Conservation (phyloP, 768 basidiomycete species). For the Amanita exitialis region DNA sequence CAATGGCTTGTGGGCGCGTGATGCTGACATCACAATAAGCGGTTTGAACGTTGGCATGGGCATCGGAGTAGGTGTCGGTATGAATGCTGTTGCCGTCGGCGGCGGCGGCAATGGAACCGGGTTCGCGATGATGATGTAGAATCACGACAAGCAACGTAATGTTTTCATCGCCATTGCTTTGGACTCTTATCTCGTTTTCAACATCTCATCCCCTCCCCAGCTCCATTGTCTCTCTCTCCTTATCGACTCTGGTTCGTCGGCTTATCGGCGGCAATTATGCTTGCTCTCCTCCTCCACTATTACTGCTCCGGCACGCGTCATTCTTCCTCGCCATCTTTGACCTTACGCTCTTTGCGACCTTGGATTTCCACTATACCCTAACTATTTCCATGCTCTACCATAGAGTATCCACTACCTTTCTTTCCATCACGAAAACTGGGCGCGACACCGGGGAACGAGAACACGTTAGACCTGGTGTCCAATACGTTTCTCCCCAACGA, state of each 20-base stretch:
- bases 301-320: neutral
- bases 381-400: neutral
- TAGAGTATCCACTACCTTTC: neutral
- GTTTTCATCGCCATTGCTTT: neutral
- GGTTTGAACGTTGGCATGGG: conserved; percentile 8
- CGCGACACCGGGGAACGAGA: neutral
- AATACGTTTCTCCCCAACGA: neutral
- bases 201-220: conserved; percentile 3
- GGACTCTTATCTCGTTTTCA: neutral
- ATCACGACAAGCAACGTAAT: neutral
- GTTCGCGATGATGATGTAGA: conserved; percentile 16
- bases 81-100: conserved; percentile 10
- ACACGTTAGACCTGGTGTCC: neutral
- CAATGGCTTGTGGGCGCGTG: neutral
- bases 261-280: neutral
- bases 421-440: neutral
- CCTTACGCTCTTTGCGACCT: neutral
- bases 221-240: conserved; percentile 1
- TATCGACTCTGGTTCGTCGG: neutral
- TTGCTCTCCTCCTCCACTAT: neutral
- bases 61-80: conserved; percentile 9
- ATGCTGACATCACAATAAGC: conserved; percentile 5
- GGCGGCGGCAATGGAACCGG: conserved; percentile 12
- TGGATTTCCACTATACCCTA: conserved; percentile 1
- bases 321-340: neutral